Evolutionary conservation across 202 grass and related monocot genomes (phyloP).

Genomic region (Zoysia matrella): DNA sequence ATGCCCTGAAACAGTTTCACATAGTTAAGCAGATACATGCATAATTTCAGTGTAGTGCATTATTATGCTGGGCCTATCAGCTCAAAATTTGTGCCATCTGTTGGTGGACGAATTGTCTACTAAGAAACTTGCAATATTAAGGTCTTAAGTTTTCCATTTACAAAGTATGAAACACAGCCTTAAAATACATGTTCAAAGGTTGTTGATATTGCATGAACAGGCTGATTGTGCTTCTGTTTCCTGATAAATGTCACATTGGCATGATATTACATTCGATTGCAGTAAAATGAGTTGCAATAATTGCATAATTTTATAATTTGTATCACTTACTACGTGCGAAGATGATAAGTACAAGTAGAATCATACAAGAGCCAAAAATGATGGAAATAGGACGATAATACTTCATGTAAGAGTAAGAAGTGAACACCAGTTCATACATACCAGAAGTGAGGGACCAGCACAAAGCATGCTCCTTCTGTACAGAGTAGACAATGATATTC

Average conservation of each 20-base stretch:
- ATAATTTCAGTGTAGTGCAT: background rate
- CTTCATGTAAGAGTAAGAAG: conserved; percentile 7
- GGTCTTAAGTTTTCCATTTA: background rate
- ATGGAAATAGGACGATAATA: conserved; percentile 7
- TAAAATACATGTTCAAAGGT: background rate
- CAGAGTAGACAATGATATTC: conserved; percentile 89
- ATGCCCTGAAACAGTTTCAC: background rate
- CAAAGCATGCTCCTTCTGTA: conserved; percentile 96
- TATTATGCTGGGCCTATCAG: background rate
- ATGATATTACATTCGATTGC: background rate
- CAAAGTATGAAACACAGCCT: background rate
- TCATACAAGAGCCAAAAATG: background rate
- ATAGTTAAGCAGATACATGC: background rate
- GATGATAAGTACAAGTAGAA: background rate
- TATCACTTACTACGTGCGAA: background rate
- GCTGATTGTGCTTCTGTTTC: background rate
- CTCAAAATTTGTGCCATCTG: background rate
- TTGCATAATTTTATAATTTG: background rate
- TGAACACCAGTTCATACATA: conserved; percentile 29
- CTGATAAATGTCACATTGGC: background rate
- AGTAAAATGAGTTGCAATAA: conserved; percentile 9
- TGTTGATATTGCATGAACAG: background rate
- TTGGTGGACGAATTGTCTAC: background rate
- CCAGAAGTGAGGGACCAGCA: conserved; percentile 85
- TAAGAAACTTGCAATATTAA: conserved; percentile 9